Conservation (phyloP, 139 green algal genomes). For the Trebouxia sp. region DNA sequence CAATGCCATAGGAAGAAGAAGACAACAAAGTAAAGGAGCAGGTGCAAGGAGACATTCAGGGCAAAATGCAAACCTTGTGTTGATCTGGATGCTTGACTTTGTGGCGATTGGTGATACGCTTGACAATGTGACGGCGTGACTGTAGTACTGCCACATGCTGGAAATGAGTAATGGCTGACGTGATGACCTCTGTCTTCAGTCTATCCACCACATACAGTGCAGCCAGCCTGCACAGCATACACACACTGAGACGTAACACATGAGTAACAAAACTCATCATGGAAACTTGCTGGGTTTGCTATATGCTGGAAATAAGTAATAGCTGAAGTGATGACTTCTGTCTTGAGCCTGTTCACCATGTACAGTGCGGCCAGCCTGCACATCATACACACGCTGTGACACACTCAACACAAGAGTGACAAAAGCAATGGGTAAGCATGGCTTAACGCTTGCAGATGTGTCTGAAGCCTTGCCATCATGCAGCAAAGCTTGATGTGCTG, state of each 20-base stretch:
- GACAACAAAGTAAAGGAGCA: too few species aligned
- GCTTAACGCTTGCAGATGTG: too few species aligned
- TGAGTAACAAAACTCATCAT: background rate
- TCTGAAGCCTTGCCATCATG: too few species aligned
- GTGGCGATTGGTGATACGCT: constrained; percentile 16
- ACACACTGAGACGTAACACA: background rate
- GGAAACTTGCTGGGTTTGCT: background rate
- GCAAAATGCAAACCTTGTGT: background rate
- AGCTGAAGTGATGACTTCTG: background rate
- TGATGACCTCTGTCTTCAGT: constrained; percentile 32
- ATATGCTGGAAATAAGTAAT: background rate
- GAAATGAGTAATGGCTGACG: constrained; percentile 26
- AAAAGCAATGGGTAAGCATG: too few species aligned
- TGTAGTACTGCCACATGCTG: constrained; percentile 33
- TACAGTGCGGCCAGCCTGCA: background rate
- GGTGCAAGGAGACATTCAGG: too few species aligned
- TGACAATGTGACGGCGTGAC: constrained; percentile 8
- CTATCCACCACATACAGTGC: constrained; percentile 36
- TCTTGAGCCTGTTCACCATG: background rate
- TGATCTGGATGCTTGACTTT: constrained; percentile 2
- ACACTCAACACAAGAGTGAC: background rate
- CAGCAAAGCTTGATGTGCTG: too few species aligned
- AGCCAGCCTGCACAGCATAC: constrained; percentile 25
- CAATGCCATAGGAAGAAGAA: too few species aligned
- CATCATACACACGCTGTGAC: background rate